A percentile compares a stretch with the other conserved stretches of the same genome.
Evolutionary conservation across 2,329 filamentous ascomycete genomes (phyloP).

Genomic region (Plenodomus lindquistii): DNA sequence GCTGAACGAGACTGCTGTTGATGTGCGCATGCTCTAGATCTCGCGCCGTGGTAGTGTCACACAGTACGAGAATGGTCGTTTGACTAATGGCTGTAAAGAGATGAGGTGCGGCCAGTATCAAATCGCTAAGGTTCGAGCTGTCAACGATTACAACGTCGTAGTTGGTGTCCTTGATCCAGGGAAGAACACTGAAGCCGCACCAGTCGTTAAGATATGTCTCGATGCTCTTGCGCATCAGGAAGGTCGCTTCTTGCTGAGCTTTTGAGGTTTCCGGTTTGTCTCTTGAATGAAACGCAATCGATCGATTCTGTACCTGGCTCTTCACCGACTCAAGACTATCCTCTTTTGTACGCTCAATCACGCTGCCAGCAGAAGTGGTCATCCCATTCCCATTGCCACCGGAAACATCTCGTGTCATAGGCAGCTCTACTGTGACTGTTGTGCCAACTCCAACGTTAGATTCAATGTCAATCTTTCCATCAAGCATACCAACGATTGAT

Average conservation of each 20-base stretch:
- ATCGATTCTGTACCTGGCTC: background rate
- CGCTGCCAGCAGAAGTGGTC: background rate
- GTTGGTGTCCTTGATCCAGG: background rate
- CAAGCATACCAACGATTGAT: background rate
- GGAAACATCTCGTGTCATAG: background rate
- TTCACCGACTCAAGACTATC: background rate
- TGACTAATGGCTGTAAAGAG: background rate
- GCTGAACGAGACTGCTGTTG: background rate
- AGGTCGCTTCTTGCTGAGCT: background rate
- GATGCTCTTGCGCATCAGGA: background rate
- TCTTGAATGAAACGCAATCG: background rate
- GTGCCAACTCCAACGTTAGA: background rate
- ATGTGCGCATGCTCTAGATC: background rate
- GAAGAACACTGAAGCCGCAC: background rate
- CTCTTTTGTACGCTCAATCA: background rate
- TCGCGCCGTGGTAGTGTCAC: background rate
- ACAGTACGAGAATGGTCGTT: background rate
- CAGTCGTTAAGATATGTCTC: background rate
- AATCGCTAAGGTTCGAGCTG: background rate
- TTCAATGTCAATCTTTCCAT: background rate
- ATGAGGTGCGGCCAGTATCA: background rate
- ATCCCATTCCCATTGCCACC: background rate
- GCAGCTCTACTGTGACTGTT: background rate
- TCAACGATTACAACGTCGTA: background rate
- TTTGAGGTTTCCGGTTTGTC: background rate